phyloP scores from a whole-genome alignment of 352 stramenopile species.

The Phytophthora pini region DNA sequence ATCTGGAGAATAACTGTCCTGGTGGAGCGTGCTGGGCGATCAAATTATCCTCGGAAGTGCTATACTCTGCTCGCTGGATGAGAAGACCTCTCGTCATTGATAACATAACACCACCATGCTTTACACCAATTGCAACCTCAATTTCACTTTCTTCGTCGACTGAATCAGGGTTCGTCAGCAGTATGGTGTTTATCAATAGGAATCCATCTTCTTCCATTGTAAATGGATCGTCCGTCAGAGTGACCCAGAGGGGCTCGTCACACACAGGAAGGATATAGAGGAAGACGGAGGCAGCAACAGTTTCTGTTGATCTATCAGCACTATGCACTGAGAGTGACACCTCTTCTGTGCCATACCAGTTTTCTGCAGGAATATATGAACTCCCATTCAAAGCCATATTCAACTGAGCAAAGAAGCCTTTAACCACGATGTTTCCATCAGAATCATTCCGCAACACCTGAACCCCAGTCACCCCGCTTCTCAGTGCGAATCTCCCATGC shows the following conservation, averaged over 20 bases:
- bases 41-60: constrained; percentile 19
- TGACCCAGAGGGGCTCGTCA: constrained; percentile 52
- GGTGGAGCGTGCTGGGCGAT: constrained; percentile 20
- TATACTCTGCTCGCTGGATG: constrained; percentile 27
- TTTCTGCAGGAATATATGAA: constrained; percentile 46
- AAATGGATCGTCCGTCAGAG: constrained; percentile 14
- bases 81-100: constrained; percentile 48
- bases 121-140: constrained; percentile 38
- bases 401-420: constrained; percentile 56
- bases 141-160: constrained; percentile 43
- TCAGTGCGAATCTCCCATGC: constrained; percentile 39
- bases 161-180: constrained; percentile 40
- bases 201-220: constrained; percentile 53
- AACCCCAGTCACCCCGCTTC: constrained; percentile 19
- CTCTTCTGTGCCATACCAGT: constrained; percentile 73
- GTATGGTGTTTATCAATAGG: constrained; percentile 43
- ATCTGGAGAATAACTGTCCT: constrained; percentile 16
- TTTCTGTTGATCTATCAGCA: constrained; percentile 8
- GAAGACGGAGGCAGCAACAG: constrained; percentile 26
- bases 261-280: constrained; percentile 63
- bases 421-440: constrained; percentile 32
- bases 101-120: constrained; percentile 65
- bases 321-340: constrained; percentile 36
- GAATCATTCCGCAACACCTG: constrained; percentile 41
- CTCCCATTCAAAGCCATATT: constrained; percentile 63